Conservation (phyloP, 345 rosid genomes). For the Raphanus sativus region DNA sequence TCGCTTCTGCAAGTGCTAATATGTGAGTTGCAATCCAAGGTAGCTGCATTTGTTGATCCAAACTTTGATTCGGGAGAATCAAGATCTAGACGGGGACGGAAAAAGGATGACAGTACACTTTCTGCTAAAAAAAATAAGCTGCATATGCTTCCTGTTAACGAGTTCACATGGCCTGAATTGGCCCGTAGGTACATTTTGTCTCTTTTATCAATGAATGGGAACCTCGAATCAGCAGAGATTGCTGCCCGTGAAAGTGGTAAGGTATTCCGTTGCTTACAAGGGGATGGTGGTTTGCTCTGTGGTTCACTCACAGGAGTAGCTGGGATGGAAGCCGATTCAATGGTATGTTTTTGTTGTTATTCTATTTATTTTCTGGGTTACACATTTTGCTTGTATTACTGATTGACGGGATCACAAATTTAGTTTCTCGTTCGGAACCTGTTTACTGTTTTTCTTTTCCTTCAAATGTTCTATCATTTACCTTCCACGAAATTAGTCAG, state of each 20-base stretch:
- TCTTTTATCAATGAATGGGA: slow-evolving; percentile 77
- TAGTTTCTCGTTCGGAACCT: neutral
- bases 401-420: slow-evolving; percentile 4
- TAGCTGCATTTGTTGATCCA: slow-evolving; percentile 85
- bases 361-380: neutral
- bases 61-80: slow-evolving; percentile 83
- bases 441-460: slow-evolving; percentile 13
- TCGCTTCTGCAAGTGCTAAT: slow-evolving; percentile 69
- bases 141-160: slow-evolving; percentile 80
- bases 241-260: slow-evolving; percentile 80
- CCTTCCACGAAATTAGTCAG: neutral
- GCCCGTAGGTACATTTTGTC: slow-evolving; percentile 85
- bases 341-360: slow-evolving; percentile 60
- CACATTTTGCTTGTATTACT: slow-evolving; percentile 13
- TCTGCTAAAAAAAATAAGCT: slow-evolving; percentile 65
- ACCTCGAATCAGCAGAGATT: slow-evolving; percentile 81
- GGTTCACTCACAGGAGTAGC: slow-evolving; percentile 92
- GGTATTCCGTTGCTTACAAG: slow-evolving; percentile 88
- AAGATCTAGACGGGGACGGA: slow-evolving; percentile 78
- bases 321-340: slow-evolving; percentile 96
- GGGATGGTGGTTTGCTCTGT: slow-evolving; percentile 96
- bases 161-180: slow-evolving; percentile 92
- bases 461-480: slow-evolving; percentile 11
- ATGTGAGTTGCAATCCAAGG: slow-evolving; percentile 88
- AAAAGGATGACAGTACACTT: slow-evolving; percentile 71